Evolutionary conservation across 257 asterid species (phyloP).

Genomic region (Anisodus acutangulus): DNA sequence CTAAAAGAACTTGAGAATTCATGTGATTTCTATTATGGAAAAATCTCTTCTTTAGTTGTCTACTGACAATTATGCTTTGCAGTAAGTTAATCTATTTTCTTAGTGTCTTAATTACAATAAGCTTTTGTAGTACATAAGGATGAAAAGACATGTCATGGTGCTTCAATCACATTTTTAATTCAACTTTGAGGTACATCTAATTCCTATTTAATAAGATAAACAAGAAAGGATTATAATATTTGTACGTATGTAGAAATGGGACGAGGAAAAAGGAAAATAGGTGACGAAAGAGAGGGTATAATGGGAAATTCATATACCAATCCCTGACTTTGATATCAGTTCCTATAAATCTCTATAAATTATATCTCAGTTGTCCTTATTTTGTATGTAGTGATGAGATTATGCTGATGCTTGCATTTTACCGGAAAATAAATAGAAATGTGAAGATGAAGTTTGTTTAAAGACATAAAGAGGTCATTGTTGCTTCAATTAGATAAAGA

Average conservation of each 20-base stretch:
- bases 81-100: slow-evolving; percentile 8
- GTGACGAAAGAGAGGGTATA: background rate
- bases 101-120: slow-evolving; percentile 45
- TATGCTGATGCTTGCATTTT: too few species aligned
- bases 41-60: too few species aligned
- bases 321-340: background rate
- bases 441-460: too few species aligned
- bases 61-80: background rate
- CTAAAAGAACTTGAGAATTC: too few species aligned
- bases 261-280: slow-evolving; percentile 6
- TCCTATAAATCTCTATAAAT: too few species aligned
- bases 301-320: background rate
- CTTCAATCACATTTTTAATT: slow-evolving; percentile 27
- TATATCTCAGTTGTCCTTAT: too few species aligned
- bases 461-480: too few species aligned
- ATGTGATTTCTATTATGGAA: too few species aligned
- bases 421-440: too few species aligned
- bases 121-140: slow-evolving; percentile 47
- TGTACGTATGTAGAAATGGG: background rate
- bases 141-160: slow-evolving; percentile 34
- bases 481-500: too few species aligned
- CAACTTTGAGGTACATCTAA: slow-evolving; percentile 39
- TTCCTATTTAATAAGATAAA: slow-evolving; percentile 46
- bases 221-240: too few species aligned
- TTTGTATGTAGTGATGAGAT: too few species aligned